Base-by-base conservation (phyloP, 83 land plant species). In the Picea abies region DNA sequence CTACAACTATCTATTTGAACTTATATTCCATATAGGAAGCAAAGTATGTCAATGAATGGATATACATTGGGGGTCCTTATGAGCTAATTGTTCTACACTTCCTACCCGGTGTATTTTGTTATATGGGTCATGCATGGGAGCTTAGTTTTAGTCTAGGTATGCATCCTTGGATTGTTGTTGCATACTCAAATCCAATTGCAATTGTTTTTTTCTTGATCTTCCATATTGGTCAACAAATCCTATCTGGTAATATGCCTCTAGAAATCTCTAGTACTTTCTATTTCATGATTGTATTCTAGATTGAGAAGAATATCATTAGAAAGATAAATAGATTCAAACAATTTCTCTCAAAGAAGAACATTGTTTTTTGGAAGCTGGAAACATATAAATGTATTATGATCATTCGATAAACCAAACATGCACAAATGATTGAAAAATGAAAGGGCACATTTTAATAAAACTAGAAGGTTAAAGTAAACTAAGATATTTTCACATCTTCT, bases 221-320 rank as follows among this genome's bases (percentile, higher is more conserved):
- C 47, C 84, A 80, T 44, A 83, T 75, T 62, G 84, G 84, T 78
- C 68, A 81, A 81, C 76, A 47, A 65, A 66, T 2, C 2, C 66
- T 81, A 35, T 81, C 14, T 44, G 26, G 66, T 44, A 44, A 49
- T 83, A 83, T 83, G 81, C 80, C 84, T 83, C 70, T 83, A 73
- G 84, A 68, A 35, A 76, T 83, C 23, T 83, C 25, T 76, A 75
- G 84, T 83, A 76, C 81, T 63, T 83, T 83, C 26, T 77, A 83
- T 81, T 79, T 83, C 62, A 83, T 83, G 81, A 83, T 79, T 25
- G 67, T 83, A 35, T 83, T 83, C 84, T 23, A 83, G 56, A 47
- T 22, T 79, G 73, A 83, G n/a, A 81, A 79, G 19, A 83, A 83
- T 60, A 83, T 35, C 35, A 35, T 35, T 35, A 35, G 35, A 35